A percentile compares a stretch with the other conserved stretches of the same genome.
Evolutionary conservation across 768 basidiomycete genomes (phyloP).

Genomic region (Panellus pusillus): DNA sequence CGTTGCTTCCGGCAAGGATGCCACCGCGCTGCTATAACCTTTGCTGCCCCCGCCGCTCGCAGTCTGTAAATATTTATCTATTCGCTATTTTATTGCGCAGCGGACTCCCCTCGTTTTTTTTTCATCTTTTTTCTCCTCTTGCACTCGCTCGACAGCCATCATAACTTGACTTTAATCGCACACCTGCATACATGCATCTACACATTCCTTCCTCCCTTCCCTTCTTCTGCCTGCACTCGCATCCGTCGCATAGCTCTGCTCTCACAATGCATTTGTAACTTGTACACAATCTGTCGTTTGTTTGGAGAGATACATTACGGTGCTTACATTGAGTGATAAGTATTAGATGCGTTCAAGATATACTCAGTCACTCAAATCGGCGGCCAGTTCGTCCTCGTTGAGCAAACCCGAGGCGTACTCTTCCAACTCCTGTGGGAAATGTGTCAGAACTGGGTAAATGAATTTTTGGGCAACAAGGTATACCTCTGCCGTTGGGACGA

Average conservation of each 20-base stretch:
- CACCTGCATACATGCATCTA: conserved; percentile 1
- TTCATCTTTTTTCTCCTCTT: background rate
- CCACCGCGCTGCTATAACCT: conserved; percentile 54
- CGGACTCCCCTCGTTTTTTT: background rate
- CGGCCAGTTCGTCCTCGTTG: conserved; percentile 33
- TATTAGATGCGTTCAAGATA: too few relatives aligned
- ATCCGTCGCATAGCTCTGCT: conserved; percentile 11
- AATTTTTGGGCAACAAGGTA: conserved; percentile 5
- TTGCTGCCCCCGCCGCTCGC: conserved; percentile 5
- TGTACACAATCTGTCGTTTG: background rate
- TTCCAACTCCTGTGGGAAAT: conserved; percentile 24
- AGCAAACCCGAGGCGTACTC: conserved; percentile 39
- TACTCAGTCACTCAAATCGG: conserved; percentile 28
- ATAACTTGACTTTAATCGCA: conserved; percentile 7
- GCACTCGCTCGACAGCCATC: background rate
- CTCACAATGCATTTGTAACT: conserved; percentile 20
- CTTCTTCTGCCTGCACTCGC: background rate
- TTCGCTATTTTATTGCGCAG: background rate
- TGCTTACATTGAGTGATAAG: background rate
- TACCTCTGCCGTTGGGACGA: background rate
- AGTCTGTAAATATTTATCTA: conserved; percentile 3
- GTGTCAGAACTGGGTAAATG: background rate
- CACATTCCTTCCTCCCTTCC: conserved; percentile 20
- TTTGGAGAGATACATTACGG: background rate
- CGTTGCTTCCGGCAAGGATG: conserved; percentile 64